Conservation (phyloP, 2,329 filamentous ascomycete species). For the Alternaria arbusti region DNA sequence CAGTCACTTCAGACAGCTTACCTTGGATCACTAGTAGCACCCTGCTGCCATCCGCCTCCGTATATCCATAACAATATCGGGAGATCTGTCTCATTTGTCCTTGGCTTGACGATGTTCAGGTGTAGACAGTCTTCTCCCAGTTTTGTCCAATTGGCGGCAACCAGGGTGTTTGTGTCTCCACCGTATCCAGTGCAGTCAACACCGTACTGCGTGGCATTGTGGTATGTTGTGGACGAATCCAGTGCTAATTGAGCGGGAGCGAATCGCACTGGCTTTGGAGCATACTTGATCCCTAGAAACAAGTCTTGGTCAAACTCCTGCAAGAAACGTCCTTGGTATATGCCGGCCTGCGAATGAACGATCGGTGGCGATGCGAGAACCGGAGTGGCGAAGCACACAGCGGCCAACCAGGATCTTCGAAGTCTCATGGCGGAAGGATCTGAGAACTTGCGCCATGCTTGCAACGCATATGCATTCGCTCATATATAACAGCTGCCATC, state of each 20-base stretch:
- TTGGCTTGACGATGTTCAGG: constrained; percentile 44
- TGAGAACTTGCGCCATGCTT: neutral
- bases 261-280: constrained; percentile 35
- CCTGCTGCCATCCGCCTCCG: constrained; percentile 43
- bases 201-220: constrained; percentile 34
- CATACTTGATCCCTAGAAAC: constrained; percentile 41
- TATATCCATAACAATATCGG: constrained; percentile 45
- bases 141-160: constrained; percentile 29
- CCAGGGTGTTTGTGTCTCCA: constrained; percentile 30
- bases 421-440: constrained; percentile 4
- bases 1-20: constrained; percentile 1
- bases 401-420: neutral
- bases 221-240: constrained; percentile 17
- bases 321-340: constrained; percentile 36
- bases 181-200: constrained; percentile 38
- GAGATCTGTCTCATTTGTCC: constrained; percentile 21
- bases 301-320: constrained; percentile 38
- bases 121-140: constrained; percentile 54
- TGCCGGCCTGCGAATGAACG: constrained; percentile 33
- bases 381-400: neutral
- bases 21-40: constrained; percentile 41
- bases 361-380: constrained; percentile 9
- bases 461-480: neutral
- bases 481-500: neutral
- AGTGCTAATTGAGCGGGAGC: constrained; percentile 23